A percentile compares a stretch with the other conserved stretches of the same genome.
Conservation (phyloP, 345 rosid genomes). For the Pistacia vera region DNA sequence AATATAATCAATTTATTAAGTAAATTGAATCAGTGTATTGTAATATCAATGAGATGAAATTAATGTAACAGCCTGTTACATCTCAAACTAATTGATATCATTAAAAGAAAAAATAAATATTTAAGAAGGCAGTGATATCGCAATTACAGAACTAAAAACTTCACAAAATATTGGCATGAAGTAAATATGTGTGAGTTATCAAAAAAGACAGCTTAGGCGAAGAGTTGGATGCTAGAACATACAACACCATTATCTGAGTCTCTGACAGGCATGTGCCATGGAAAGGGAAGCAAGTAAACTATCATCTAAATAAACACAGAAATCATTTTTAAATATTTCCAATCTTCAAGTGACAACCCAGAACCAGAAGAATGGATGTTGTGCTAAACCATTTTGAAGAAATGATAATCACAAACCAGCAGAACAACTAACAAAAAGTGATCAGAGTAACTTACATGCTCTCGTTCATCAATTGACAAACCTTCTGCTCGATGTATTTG, state of each 20-base stretch:
- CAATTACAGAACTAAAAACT: background rate
- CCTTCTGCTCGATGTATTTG: constrained; percentile 99
- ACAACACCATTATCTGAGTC: background rate
- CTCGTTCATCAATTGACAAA: constrained; percentile 65
- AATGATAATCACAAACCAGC: background rate
- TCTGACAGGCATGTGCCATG: background rate
- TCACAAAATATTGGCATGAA: background rate
- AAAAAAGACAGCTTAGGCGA: background rate
- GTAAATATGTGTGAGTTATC: background rate
- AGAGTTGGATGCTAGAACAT: too few relatives aligned
- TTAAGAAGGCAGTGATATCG: background rate
- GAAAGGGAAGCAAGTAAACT: constrained; percentile 4
- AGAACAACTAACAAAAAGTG: background rate
- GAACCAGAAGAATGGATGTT: constrained; percentile 2
- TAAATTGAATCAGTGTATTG: background rate
- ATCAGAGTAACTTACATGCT: constrained; percentile 58
- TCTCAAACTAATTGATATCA: background rate
- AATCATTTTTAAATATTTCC: constrained; percentile 4
- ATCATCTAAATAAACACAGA: background rate
- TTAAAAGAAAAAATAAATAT: background rate
- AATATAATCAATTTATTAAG: constrained; percentile 2
- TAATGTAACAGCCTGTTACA: background rate
- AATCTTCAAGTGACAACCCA: constrained; percentile 8
- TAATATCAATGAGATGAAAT: background rate
- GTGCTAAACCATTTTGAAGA: constrained; percentile 1